These are phyloP conservation scores for Candida frijolesensis DNA, from an alignment of 1,139 yeast species.

Conservation along the genomic window DNA sequence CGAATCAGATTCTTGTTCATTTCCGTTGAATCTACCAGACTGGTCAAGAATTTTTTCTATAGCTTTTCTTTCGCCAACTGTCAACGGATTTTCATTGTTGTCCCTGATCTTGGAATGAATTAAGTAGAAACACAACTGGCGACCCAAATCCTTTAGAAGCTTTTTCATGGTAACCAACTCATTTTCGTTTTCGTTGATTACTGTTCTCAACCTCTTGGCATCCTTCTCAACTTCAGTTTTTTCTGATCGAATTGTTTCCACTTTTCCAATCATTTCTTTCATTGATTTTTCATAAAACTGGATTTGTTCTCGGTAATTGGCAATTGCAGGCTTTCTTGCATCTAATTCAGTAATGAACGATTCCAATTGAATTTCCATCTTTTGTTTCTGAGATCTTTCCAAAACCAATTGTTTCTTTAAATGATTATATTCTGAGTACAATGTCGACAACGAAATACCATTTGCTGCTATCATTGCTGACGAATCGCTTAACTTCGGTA, in stretches of 20 bases:
- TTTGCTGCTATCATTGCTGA: slow-evolving; percentile 50
- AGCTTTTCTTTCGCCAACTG: slow-evolving; percentile 57
- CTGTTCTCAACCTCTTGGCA: slow-evolving; percentile 31
- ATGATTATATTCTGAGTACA: slow-evolving; percentile 67
- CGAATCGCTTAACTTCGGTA: slow-evolving; percentile 39
- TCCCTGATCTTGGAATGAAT: slow-evolving; percentile 65
- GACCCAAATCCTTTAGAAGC: slow-evolving; percentile 71
- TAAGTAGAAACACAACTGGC: slow-evolving; percentile 74
- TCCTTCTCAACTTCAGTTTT: slow-evolving; percentile 46
- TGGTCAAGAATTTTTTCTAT: slow-evolving; percentile 46
- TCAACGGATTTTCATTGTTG: slow-evolving; percentile 54
- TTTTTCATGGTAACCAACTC: slow-evolving; percentile 50
- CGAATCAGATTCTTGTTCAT: slow-evolving; percentile 57
- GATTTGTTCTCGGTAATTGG: slow-evolving; percentile 62
- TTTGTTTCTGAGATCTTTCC: slow-evolving; percentile 72
- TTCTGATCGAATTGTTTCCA: slow-evolving; percentile 40
- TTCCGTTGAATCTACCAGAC: slow-evolving; percentile 32
- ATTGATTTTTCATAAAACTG: slow-evolving; percentile 44
- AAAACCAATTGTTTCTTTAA: slow-evolving; percentile 67
- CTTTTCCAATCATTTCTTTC: slow-evolving; percentile 41
- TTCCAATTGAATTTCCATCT: slow-evolving; percentile 70
- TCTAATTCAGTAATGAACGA: slow-evolving; percentile 76
- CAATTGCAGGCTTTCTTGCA: slow-evolving; percentile 74
- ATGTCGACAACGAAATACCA: slow-evolving; percentile 66
- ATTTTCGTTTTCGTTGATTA: slow-evolving; percentile 33